Evolutionary conservation across 2,329 filamentous ascomycete species (phyloP).

Genomic region (Botrytis paeoniae): DNA sequence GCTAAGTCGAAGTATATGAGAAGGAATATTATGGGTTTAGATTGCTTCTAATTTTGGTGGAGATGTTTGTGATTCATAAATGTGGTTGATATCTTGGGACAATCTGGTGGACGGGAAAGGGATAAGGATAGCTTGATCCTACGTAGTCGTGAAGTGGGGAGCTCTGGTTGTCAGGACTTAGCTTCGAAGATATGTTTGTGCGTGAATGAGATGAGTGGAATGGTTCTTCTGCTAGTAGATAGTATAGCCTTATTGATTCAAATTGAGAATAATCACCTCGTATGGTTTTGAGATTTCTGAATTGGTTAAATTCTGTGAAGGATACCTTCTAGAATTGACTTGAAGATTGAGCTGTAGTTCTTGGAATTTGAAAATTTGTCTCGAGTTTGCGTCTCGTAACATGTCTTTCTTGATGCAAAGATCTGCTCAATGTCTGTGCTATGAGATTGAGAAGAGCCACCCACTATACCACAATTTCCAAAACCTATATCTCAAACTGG

Average conservation of each 20-base stretch:
- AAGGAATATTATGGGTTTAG: neutral
- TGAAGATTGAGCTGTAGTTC: fast-evolving
- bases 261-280: neutral
- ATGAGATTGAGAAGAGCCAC: neutral
- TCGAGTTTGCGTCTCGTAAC: neutral
- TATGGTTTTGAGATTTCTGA: neutral
- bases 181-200: neutral
- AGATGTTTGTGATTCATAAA: neutral
- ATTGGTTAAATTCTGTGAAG: neutral
- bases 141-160: neutral
- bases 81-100: neutral
- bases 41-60: neutral
- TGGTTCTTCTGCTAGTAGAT: neutral
- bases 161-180: neutral
- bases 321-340: neutral
- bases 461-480: neutral
- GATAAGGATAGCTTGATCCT: neutral
- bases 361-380: neutral
- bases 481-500: fast-evolving
- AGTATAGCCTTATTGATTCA: neutral
- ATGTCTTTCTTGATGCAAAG: neutral
- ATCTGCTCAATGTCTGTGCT: neutral
- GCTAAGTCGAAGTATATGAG: neutral
- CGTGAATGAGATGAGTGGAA: neutral
- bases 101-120: neutral